Evolutionary conservation across 2,329 filamentous ascomycete species (phyloP).

Genomic region (Arthrobotrys musiformis): DNA sequence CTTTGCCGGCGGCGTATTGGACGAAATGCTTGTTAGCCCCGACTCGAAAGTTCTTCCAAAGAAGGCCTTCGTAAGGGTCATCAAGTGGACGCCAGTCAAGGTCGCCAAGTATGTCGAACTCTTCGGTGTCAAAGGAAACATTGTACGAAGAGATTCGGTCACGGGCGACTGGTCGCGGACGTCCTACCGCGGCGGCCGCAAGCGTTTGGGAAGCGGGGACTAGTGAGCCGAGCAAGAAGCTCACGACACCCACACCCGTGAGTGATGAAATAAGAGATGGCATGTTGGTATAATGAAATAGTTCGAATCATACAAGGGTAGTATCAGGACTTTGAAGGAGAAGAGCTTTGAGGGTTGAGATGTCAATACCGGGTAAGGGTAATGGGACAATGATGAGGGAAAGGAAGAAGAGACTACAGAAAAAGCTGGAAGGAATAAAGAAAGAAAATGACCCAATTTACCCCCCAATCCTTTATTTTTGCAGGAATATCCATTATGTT

Average conservation of each 20-base stretch:
- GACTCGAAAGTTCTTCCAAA: slow-evolving; percentile 43
- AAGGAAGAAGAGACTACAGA: background rate
- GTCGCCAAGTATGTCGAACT: slow-evolving; percentile 48
- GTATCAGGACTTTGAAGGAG: background rate
- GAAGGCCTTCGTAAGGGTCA: slow-evolving; percentile 32
- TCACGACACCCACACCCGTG: background rate
- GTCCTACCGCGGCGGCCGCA: background rate
- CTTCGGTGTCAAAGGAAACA: slow-evolving; percentile 36
- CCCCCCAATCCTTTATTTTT: background rate
- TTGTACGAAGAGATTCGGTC: slow-evolving; percentile 38
- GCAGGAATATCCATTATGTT: background rate
- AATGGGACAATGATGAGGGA: background rate
- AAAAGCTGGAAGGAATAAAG: background rate
- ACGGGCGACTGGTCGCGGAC: slow-evolving; percentile 18
- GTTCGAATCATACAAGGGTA: slow-evolving; percentile 1
- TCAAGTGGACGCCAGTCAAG: slow-evolving; percentile 45
- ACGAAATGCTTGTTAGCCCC: slow-evolving; percentile 47
- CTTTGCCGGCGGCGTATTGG: slow-evolving; percentile 28
- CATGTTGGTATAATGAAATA: background rate
- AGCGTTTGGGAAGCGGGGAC: background rate
- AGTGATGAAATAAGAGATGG: background rate
- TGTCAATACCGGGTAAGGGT: background rate
- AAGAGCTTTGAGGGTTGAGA: background rate
- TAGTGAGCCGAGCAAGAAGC: background rate
- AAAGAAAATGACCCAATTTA: background rate